These are phyloP conservation scores for Globisporangium irregulare DNA, from an alignment of 352 stramenopile species.

Conservation along the genomic window DNA sequence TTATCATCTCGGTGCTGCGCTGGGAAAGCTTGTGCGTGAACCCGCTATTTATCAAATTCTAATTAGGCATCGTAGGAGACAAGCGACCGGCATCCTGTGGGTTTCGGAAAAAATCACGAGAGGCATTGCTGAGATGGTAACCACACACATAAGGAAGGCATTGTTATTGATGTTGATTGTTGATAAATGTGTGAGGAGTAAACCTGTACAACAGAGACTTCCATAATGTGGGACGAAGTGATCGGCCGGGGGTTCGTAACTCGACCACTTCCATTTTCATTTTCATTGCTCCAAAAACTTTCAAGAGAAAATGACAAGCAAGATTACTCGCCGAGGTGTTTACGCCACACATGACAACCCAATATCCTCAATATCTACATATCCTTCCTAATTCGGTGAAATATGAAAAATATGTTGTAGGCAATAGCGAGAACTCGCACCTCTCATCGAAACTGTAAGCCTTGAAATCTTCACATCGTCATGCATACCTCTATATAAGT, in stretches of 20 bases:
- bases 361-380: no score
- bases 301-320: not conserved
- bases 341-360: not conserved
- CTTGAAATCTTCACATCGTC: no score
- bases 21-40: slow-evolving; percentile 54
- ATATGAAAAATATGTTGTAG: no score
- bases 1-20: slow-evolving; percentile 57
- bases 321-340: not conserved
- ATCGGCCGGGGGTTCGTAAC: not conserved
- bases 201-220: not conserved
- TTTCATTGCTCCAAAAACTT: not conserved
- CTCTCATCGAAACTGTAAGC: no score
- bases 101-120: no score
- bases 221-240: not conserved
- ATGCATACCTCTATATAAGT: no score
- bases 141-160: no score
- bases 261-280: not conserved
- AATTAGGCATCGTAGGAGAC: no score
- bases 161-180: not conserved
- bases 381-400: no score
- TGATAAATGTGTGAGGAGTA: not conserved
- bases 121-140: no score
- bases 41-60: slow-evolving; percentile 41
- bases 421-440: no score
- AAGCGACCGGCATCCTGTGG: no score